Evolutionary conservation across 768 basidiomycete genomes (phyloP).

Genomic region (Boletus fagicola): DNA sequence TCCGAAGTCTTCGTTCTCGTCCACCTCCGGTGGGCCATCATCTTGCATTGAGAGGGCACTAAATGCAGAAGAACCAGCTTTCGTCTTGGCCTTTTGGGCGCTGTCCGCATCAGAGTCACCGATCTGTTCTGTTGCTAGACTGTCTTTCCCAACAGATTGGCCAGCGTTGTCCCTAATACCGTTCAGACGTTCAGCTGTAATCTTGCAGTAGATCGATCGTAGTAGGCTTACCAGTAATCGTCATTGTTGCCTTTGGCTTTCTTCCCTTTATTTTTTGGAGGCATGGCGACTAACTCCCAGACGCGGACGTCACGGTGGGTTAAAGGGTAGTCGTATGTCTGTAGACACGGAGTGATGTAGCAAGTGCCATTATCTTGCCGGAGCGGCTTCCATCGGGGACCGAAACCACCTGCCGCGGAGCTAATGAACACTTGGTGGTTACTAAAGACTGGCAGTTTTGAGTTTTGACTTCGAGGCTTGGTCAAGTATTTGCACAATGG

Average conservation of each 20-base stretch:
- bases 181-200: slow-evolving; percentile 14
- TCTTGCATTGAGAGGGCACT: slow-evolving; percentile 45
- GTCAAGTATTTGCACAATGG: slow-evolving; percentile 50
- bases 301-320: background rate
- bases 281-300: slow-evolving; percentile 17
- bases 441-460: too few species aligned
- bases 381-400: slow-evolving; percentile 9
- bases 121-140: slow-evolving; percentile 27
- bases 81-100: slow-evolving; percentile 27
- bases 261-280: slow-evolving; percentile 80
- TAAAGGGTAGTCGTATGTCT: background rate
- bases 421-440: background rate
- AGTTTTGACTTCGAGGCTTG: background rate
- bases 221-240: slow-evolving; percentile 61
- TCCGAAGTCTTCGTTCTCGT: slow-evolving; percentile 67
- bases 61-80: slow-evolving; percentile 50
- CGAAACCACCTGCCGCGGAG: slow-evolving; percentile 14
- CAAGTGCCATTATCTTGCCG: slow-evolving; percentile 17
- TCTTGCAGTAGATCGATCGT: slow-evolving; percentile 14
- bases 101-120: slow-evolving; percentile 46
- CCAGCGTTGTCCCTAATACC: slow-evolving; percentile 61
- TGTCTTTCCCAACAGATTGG: slow-evolving; percentile 49
- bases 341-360: background rate
- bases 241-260: slow-evolving; percentile 82
- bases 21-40: slow-evolving; percentile 41